Conservation (phyloP, 129 eudicot species). For the Artemisia tridentata region DNA sequence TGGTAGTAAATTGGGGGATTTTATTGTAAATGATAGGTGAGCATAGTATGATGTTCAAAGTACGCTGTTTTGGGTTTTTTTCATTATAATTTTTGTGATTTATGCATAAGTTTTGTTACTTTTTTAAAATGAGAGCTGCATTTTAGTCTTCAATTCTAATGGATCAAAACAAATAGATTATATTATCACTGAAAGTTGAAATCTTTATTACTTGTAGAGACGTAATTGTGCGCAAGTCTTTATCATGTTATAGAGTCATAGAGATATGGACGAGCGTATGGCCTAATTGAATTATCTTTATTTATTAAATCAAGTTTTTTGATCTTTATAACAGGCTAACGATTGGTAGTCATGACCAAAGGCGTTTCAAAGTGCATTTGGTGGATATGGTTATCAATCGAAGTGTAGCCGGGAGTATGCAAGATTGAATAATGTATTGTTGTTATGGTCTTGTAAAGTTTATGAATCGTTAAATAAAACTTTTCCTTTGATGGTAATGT, state of each 20-base stretch:
- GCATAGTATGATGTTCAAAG: background rate
- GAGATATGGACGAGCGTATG: background rate
- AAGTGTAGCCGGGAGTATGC: background rate
- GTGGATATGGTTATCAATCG: constrained; percentile 4
- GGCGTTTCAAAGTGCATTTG: background rate
- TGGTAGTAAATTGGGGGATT: background rate
- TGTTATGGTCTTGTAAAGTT: constrained; percentile 4
- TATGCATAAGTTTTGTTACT: background rate
- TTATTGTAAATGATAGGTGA: background rate
- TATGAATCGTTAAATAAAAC: background rate
- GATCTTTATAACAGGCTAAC: background rate
- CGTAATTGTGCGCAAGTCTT: background rate
- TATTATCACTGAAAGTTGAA: background rate
- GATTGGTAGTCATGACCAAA: background rate
- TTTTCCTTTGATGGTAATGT: background rate
- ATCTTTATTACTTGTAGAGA: background rate
- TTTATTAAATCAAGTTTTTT: background rate
- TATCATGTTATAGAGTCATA: background rate
- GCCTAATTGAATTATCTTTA: background rate
- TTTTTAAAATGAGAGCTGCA: background rate
- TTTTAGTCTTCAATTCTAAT: background rate
- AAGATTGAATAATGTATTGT: background rate
- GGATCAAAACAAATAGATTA: background rate
- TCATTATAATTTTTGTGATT: background rate
- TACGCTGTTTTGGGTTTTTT: background rate